phyloP scores from a whole-genome alignment of 2,329 filamentous ascomycete species.

The Tolypocladium tropicale region DNA sequence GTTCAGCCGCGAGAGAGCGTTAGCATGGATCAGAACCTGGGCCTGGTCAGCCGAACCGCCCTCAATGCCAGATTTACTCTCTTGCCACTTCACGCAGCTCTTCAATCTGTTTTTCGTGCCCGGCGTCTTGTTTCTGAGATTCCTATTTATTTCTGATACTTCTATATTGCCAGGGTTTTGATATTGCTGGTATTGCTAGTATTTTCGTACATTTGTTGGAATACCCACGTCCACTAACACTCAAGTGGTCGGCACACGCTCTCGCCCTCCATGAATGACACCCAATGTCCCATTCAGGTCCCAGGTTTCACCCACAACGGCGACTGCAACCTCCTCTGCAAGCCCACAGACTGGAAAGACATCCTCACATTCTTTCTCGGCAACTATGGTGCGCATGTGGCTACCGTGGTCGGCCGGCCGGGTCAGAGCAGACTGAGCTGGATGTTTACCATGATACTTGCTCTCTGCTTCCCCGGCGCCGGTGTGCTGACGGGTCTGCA shows the following conservation, averaged over 20 bases:
- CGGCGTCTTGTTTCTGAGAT: background rate
- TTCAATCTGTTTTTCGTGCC: background rate
- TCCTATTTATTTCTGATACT: background rate
- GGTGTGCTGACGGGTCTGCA: conserved; percentile 1
- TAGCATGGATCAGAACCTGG: background rate
- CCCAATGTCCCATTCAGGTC: background rate
- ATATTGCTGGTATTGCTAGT: background rate
- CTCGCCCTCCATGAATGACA: background rate
- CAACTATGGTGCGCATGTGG: conserved; percentile 3
- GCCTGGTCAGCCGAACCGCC: background rate
- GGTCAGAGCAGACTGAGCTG: conserved; percentile 1
- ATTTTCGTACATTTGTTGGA: background rate
- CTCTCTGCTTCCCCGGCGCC: conserved; percentile 3
- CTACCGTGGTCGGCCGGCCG: conserved; percentile 1
- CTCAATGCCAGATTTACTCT: background rate
- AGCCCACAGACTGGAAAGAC: conserved; percentile 1
- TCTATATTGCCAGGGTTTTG: background rate
- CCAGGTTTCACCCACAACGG: conserved; percentile 4
- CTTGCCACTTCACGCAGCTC: background rate
- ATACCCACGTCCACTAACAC: background rate
- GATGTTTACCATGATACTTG: background rate
- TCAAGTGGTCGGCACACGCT: background rate
- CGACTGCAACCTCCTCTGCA: conserved; percentile 5
- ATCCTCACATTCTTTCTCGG: conserved; percentile 3
- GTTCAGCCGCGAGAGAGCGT: background rate